Evolutionary conservation across 1,284 basidiomycete species (phyloP), one percentile per base, ranked within the genome.

Genomic region (Peniophora sp.): DNA sequence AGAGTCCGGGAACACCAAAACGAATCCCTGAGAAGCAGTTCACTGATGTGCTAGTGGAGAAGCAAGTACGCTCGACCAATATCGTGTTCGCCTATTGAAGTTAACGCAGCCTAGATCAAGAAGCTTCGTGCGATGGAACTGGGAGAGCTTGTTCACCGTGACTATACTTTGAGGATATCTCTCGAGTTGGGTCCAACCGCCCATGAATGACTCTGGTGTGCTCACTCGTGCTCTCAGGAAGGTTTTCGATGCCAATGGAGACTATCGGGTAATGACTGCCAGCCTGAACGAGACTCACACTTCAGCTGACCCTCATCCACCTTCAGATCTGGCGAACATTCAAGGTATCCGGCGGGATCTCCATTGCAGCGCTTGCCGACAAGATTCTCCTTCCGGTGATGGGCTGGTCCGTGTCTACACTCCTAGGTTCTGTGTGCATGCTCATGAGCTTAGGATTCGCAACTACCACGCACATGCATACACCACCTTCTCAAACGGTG

Each of bases 391-490:
- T 45, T 1, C 55, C 52, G 19, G 49, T 56, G 0, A 53, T 54
- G 48, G 53, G 55, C 48, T 52, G 53, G 55, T 56, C 14, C 17
- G 53, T 34, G 3, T 17, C 0, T 3, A 17, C 38, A 8, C 24
- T n/a, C n/a, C 39, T 41, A 3, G 14, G 24, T 19, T 22, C 17
- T 32, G 17, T n/a, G 12, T 22, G 34, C 19, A 24, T 23, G 44
- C 25, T 20, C 20, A 16, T 16, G n/a, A 6, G 3, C 45, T 14
- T n/a, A 56, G 55, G 51, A 41, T 53, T 6, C 51, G 53, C 9
- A 56, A 55, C 43, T 49, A 55, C 12, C 53, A 55, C 20, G 53
- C 55, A 2, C 53, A 56, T 25, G 50, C 52, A 11, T 53, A 53
- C 43, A 44, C 50, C 16, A 53, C 53, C 24, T 50, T 45, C 50